Evolutionary conservation across 257 asterid genomes (phyloP).

Genomic region (Apocynum venetum): DNA sequence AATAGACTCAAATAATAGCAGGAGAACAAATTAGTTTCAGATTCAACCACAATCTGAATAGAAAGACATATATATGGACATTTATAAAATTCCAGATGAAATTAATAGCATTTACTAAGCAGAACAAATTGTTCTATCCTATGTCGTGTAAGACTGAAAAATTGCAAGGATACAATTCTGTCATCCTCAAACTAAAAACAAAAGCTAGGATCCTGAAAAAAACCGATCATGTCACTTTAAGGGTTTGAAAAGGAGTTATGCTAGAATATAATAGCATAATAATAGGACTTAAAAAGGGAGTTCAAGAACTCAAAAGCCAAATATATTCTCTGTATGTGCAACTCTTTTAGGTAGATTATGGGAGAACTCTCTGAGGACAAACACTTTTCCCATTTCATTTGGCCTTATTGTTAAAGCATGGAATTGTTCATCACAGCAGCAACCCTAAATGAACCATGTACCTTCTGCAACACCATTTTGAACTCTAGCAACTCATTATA

Average conservation of each 20-base stretch:
- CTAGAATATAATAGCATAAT: neutral
- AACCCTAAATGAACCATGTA: conserved; percentile 21
- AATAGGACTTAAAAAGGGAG: neutral
- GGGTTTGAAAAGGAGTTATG: neutral
- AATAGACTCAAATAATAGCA: neutral
- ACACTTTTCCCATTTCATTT: neutral
- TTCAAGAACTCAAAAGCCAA: neutral
- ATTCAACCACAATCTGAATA: neutral
- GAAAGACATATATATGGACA: neutral
- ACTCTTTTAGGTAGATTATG: neutral
- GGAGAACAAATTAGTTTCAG: neutral
- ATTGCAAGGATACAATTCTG: neutral
- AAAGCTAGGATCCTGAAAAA: neutral
- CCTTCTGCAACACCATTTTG: conserved; percentile 96
- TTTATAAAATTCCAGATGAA: neutral
- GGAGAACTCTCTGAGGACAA: neutral
- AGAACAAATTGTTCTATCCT: neutral
- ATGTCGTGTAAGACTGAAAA: neutral
- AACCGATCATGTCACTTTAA: neutral
- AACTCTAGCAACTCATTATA: conserved; percentile 95
- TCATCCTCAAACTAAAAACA: neutral
- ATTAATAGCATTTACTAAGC: neutral
- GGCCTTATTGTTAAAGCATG: neutral
- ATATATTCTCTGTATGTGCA: neutral
- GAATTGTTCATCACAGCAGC: neutral